Base-by-base conservation (phyloP, 2,329 filamentous ascomycete species). In the Penicillium sclerotiorum region DNA sequence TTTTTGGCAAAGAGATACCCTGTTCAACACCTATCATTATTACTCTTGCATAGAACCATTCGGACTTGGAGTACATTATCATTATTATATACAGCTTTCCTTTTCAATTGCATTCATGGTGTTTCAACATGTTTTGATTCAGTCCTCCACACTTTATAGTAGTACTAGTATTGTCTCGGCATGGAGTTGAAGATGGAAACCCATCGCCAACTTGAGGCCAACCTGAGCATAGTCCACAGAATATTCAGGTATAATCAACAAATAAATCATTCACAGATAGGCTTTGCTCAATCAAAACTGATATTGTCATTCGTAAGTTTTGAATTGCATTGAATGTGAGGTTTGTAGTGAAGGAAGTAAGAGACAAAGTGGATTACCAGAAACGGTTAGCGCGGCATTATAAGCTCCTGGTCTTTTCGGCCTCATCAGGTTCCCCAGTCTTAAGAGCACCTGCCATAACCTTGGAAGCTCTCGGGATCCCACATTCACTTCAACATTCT, bases 321-420 rank as follows among this genome's bases (percentile, higher is more conserved):
- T n/a, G n/a, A n/a, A n/a, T n/a, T n/a, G n/a, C n/a, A n/a, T n/a
- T n/a, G n/a, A n/a, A n/a, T n/a, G n/a, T n/a, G n/a, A n/a, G n/a
- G n/a, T n/a, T n/a, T n/a, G n/a, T n/a, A n/a, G n/a, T n/a, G n/a
- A n/a, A n/a, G n/a, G n/a, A 8, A 41, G 13, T 41, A 15, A 17
- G 15, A 41, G 7, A 6, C 11, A 6, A 21, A 22, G 17, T 9
- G n/a, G n/a, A n/a, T 47, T 56, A 42, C 58, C 49, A 37, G 58
- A 61, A 53, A 15, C 41, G 53, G 57, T 49, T 59, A 59, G 57
- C 44, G 45, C 33, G 6, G 43, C 41, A 53, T 55, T 38, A 44
- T 50, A 61, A 55, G 60, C 59, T 47, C 45, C 37, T 46, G 49
- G 45, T 53, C 58, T 62, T 58, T 61, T 56, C 40, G 55, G 45